phyloP scores from a whole-genome alignment of 768 basidiomycete species.

The Suillus clintonianus region DNA sequence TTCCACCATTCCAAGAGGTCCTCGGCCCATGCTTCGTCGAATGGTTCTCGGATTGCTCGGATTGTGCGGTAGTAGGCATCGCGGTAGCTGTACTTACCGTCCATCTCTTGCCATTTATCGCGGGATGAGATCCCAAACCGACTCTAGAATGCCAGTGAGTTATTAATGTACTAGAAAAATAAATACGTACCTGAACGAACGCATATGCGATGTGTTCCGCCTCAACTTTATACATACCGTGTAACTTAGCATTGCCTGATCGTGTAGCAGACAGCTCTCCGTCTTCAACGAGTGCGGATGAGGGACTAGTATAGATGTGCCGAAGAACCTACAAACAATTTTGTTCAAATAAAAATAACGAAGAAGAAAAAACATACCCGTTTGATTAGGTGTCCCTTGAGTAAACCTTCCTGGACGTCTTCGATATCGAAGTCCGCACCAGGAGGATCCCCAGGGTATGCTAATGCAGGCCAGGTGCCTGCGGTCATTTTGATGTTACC shows the following conservation, averaged over 20 bases:
- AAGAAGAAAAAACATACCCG: not conserved
- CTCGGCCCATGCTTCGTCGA: not conserved
- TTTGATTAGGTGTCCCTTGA: not conserved
- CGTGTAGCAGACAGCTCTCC: not conserved
- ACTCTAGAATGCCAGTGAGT: not conserved
- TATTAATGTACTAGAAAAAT: not conserved
- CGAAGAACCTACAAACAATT: not conserved
- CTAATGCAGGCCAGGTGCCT: not conserved
- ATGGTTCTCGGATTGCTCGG: too few species aligned
- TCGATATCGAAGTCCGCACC: not conserved
- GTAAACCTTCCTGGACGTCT: not conserved
- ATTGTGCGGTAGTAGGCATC: not conserved
- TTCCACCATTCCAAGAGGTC: not conserved
- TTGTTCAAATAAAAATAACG: not conserved
- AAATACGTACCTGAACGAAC: not conserved
- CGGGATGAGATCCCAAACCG: not conserved
- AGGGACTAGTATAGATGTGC: not conserved
- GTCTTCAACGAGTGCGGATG: not conserved
- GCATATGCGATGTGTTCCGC: not conserved
- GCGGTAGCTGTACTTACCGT: not conserved
- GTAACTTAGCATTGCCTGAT: not conserved
- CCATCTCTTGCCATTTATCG: not conserved
- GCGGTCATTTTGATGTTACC: not conserved
- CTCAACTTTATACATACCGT: not conserved
- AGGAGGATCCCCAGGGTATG: not conserved